Conservation (phyloP, 2,329 filamentous ascomycete genomes). For the Diplocarpon rosae region DNA sequence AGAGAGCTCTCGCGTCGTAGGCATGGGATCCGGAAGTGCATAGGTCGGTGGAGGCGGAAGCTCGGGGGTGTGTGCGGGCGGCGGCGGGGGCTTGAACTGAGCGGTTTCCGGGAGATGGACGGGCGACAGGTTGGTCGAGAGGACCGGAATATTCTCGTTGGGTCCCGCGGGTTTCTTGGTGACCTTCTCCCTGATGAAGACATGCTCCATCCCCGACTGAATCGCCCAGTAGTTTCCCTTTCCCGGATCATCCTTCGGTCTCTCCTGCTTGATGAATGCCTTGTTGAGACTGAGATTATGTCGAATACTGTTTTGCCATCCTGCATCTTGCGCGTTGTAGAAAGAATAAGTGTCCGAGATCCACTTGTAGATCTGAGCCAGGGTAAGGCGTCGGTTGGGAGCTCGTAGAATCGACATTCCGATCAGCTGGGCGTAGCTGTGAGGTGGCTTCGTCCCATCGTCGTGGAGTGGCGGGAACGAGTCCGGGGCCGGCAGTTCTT, state of each 20-base stretch:
- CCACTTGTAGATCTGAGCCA: slow-evolving; percentile 98
- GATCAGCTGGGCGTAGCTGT: slow-evolving; percentile 91
- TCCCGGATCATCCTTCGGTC: slow-evolving; percentile 92
- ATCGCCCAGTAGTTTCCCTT: slow-evolving; percentile 98
- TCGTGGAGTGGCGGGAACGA: slow-evolving; percentile 77
- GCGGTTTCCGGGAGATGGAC: slow-evolving; percentile 16
- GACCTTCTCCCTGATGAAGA: slow-evolving; percentile 83
- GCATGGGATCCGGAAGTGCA: slow-evolving; percentile 14
- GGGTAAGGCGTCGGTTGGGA: slow-evolving; percentile 69
- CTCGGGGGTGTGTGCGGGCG: slow-evolving; percentile 14
- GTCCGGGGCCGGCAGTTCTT: slow-evolving; percentile 28
- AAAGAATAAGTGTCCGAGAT: slow-evolving; percentile 91
- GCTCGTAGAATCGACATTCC: slow-evolving; percentile 94
- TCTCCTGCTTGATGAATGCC: slow-evolving; percentile 88
- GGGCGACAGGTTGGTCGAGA: slow-evolving; percentile 18
- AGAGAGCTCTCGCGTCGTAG: slow-evolving; percentile 43
- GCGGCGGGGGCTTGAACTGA: slow-evolving; percentile 21
- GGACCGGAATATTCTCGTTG: slow-evolving; percentile 38
- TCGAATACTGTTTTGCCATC: slow-evolving; percentile 98
- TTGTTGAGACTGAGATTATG: slow-evolving; percentile 97
- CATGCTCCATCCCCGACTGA: slow-evolving; percentile 74
- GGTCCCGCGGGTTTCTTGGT: slow-evolving; percentile 45
- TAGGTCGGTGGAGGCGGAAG: slow-evolving; percentile 16
- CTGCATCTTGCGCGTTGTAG: slow-evolving; percentile 73
- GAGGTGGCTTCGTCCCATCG: slow-evolving; percentile 77